Evolutionary conservation across 108 stramenopile species (phyloP), one percentile per base, ranked within the genome.

Genomic region (Nitzschia sp.): DNA sequence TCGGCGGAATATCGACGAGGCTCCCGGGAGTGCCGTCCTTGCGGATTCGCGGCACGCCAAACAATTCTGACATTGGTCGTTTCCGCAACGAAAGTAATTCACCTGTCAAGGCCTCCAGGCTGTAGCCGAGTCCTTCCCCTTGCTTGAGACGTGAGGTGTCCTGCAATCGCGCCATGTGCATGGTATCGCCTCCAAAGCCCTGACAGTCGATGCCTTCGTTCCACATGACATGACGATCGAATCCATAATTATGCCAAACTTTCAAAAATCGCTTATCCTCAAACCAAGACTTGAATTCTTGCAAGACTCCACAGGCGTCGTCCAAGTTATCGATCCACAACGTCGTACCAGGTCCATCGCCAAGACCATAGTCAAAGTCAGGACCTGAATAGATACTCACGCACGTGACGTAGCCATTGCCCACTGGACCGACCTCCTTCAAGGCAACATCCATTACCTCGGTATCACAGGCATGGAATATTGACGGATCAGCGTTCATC

Each of bases 171-270:
- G 97, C 99, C 99, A 99, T 99, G 90, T 99, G 99, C 96, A 99
- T 97, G 22, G 99, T 99, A 79, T 99, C 99, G 6, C 96, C 99
- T 19, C 78, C 88, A 59, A 97, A 91, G 3, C 96, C 96, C 25
- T 63, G 67, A 8, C 83, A 84, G 69, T 93, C 76, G 67, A 98
- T 95, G 0, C 92, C 96, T 56, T 92, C 87, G 68, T 99, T 99
- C 84, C 77, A 94, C 75, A 99, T 75, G 16, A 99, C 97, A 75
- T 99, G 99, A 26, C 97, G 79, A 92, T 99, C 99, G 70, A 99
- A 99, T 1, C 96, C 96, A 68, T 97, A 97, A 77, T 99, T 98
- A 80, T 99, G 98, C 96, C 96, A 99, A 5, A 96, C 90, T 79
- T 97, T 98, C 35, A 90, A 65, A 45, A 80, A 68, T 2, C 45